Percentiles rank a stretch among this genome's conserved stretches.
Evolutionary conservation across 257 asterid genomes (phyloP).

Genomic region (Fraxinus cuspidata): DNA sequence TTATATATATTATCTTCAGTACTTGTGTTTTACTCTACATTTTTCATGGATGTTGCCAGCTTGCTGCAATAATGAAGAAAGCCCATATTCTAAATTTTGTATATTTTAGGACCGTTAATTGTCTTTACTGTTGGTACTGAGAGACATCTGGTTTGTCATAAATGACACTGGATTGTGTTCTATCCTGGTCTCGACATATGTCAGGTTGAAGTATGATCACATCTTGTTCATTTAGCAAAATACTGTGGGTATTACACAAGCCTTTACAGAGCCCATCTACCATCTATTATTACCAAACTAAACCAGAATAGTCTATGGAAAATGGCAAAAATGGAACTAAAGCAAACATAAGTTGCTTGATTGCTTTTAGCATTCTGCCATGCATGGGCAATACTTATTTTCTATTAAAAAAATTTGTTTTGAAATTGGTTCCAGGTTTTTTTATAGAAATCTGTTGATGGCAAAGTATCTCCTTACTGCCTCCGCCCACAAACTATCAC

Average conservation of each 20-base stretch:
- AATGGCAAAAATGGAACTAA: background rate
- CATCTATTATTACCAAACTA: background rate
- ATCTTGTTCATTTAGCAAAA: background rate
- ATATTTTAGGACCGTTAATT: background rate
- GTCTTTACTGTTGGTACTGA: background rate
- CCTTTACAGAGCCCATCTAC: background rate
- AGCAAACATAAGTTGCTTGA: background rate
- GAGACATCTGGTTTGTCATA: constrained; percentile 7
- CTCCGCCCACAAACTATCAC: background rate
- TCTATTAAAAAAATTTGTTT: background rate
- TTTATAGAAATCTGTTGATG: background rate
- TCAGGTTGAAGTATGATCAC: background rate
- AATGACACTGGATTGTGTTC: constrained; percentile 7
- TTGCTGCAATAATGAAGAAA: constrained; percentile 3
- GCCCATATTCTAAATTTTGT: background rate
- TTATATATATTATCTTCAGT: constrained; percentile 6
- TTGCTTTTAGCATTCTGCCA: background rate
- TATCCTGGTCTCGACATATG: background rate
- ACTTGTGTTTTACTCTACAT: constrained; percentile 6
- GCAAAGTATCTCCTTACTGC: background rate
- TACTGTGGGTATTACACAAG: background rate
- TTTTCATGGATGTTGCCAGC: constrained; percentile 15
- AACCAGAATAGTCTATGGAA: background rate
- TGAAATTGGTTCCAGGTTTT: constrained; percentile 8
- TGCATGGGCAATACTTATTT: background rate